Evolutionary conservation across 2,329 filamentous ascomycete genomes (phyloP).

Genomic region (Aspergillus fischeri): DNA sequence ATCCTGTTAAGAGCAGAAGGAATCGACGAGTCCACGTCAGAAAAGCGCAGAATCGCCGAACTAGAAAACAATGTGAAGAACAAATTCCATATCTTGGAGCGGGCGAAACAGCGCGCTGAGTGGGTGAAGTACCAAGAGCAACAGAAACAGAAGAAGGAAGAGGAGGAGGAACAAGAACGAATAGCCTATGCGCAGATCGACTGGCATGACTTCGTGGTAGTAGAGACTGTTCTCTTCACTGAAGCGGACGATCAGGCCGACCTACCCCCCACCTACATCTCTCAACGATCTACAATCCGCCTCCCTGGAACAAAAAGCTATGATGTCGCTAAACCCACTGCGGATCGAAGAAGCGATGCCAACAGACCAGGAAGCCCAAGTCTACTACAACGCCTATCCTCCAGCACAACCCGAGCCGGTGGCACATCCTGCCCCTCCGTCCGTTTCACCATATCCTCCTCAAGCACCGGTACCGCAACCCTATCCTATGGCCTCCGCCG

Average conservation of each 20-base stretch:
- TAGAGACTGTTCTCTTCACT: slow-evolving; percentile 90
- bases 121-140: slow-evolving; percentile 80
- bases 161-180: slow-evolving; percentile 78
- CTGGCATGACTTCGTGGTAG: slow-evolving; percentile 96
- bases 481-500: slow-evolving; percentile 25
- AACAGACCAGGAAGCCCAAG: slow-evolving; percentile 58
- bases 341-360: slow-evolving; percentile 96
- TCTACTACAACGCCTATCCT: slow-evolving; percentile 52
- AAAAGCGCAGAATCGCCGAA: slow-evolving; percentile 68
- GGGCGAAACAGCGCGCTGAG: slow-evolving; percentile 80
- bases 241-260: slow-evolving; percentile 82
- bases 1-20: slow-evolving; percentile 66
- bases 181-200: slow-evolving; percentile 80
- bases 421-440: slow-evolving; percentile 25
- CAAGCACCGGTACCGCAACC: slow-evolving; percentile 28
- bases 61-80: slow-evolving; percentile 72
- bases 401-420: slow-evolving; percentile 36
- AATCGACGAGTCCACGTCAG: slow-evolving; percentile 64
- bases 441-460: slow-evolving; percentile 28
- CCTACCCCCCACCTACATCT: slow-evolving; percentile 78
- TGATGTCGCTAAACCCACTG: slow-evolving; percentile 75
- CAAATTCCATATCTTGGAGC: slow-evolving; percentile 72
- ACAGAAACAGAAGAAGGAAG: slow-evolving; percentile 84
- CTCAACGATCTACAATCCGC: slow-evolving; percentile 90
- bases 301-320: slow-evolving; percentile 90